phyloP scores from a whole-genome alignment of 192 early-diverging fungal genomes.

The Backusella macrospora region DNA sequence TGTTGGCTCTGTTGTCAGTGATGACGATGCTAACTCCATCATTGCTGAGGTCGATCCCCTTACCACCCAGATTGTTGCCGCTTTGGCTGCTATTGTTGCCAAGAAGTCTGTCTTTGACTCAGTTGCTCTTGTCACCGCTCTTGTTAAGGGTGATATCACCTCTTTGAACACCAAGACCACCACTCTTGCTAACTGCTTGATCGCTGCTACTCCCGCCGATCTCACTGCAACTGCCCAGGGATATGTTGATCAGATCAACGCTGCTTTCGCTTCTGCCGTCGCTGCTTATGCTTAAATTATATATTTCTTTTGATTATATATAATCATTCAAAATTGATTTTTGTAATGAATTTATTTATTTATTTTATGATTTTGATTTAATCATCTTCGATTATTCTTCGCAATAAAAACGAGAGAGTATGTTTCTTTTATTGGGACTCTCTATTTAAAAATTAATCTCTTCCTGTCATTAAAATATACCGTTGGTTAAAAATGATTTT shows the following conservation, averaged over 20 bases:
- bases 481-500: too few species aligned
- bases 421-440: too few species aligned
- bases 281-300: background rate
- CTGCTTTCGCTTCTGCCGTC: background rate
- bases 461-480: too few species aligned
- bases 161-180: background rate
- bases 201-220: background rate
- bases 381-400: too few species aligned
- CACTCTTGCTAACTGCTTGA: background rate
- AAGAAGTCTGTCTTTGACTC: too few species aligned
- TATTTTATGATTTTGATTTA: background rate
- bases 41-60: background rate
- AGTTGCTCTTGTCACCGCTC: background rate
- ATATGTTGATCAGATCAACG: background rate
- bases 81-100: too few species aligned
- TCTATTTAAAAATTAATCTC: too few species aligned
- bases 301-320: background rate
- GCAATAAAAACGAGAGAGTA: too few species aligned
- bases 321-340: background rate
- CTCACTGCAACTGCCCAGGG: background rate
- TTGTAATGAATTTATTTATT: background rate
- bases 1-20: too few species aligned
- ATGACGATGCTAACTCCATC: background rate
- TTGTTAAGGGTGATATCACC: constrained; percentile 1
- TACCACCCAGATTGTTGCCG: too few species aligned